Evolutionary conservation across 2,329 filamentous ascomycete species (phyloP).

Genomic region (Talaromyces sp.): DNA sequence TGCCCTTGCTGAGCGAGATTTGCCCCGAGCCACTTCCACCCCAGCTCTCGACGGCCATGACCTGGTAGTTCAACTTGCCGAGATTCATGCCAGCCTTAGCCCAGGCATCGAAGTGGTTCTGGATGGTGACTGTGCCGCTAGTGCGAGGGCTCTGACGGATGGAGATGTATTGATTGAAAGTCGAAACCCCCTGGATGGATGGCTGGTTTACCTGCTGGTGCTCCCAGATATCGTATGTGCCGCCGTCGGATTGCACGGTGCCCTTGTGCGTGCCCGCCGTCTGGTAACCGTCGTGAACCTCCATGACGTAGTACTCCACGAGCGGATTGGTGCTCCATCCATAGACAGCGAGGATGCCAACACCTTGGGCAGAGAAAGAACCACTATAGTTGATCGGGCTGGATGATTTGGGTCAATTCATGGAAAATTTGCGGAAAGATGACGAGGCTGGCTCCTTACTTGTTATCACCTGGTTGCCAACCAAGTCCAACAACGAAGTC

Average conservation of each 20-base stretch:
- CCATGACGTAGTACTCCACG: slow-evolving; percentile 37
- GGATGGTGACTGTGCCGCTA: slow-evolving; percentile 34
- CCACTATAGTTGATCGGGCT: slow-evolving; percentile 26
- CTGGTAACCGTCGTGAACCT: slow-evolving; percentile 30
- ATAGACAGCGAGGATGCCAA: slow-evolving; percentile 35
- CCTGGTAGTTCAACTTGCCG: slow-evolving; percentile 37
- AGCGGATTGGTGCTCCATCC: slow-evolving; percentile 38
- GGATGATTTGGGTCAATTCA: neutral
- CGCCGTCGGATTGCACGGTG: slow-evolving; percentile 34
- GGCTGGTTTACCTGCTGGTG: slow-evolving; percentile 35
- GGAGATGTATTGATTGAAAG: slow-evolving; percentile 24
- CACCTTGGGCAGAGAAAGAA: slow-evolving; percentile 25
- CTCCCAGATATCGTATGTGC: slow-evolving; percentile 36
- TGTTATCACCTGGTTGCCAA: slow-evolving; percentile 7
- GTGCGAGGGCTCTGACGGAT: slow-evolving; percentile 33
- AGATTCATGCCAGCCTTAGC: slow-evolving; percentile 27
- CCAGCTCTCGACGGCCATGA: slow-evolving; percentile 38
- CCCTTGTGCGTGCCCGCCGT: slow-evolving; percentile 26
- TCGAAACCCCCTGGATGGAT: slow-evolving; percentile 37
- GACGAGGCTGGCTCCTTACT: neutral
- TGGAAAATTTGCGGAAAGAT: neutral
- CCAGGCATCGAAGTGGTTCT: slow-evolving; percentile 38
- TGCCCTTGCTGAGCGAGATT: slow-evolving; percentile 5
- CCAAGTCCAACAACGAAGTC: slow-evolving; percentile 11
- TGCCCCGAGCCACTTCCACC: slow-evolving; percentile 6